Conservation (phyloP, 2,329 filamentous ascomycete genomes). For the Colletotrichum orchidophilum region DNA sequence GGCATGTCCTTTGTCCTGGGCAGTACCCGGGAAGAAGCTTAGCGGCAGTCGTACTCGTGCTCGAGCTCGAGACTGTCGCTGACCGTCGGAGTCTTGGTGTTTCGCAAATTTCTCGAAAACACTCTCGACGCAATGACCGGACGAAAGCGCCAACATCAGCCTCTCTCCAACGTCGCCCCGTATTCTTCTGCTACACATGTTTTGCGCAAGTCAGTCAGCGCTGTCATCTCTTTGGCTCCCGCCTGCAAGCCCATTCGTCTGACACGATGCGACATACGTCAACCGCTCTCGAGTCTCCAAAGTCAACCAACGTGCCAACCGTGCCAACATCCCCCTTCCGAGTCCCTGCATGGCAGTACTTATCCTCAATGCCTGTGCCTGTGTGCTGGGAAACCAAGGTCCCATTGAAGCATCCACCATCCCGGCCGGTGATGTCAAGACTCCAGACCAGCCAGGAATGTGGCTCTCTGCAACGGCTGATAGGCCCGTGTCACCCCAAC, state of each 20-base stretch:
- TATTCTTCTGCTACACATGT: conserved; percentile 16
- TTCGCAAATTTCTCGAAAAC: conserved; percentile 12
- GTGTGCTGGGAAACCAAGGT: not conserved
- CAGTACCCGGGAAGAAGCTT: not conserved
- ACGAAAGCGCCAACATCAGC: conserved; percentile 17
- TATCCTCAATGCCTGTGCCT: not conserved
- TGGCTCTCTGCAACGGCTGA: conserved; percentile 24
- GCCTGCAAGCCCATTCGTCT: not conserved
- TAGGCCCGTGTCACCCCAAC: conserved; percentile 28
- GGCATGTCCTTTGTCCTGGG: not conserved
- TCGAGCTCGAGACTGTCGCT: conserved; percentile 11
- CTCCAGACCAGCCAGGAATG: conserved; percentile 14
- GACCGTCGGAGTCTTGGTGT: not conserved
- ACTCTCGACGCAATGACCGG: not conserved
- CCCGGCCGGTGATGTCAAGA: conserved; percentile 32
- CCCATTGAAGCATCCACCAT: conserved; percentile 11
- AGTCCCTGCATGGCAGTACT: not conserved
- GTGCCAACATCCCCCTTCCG: not conserved
- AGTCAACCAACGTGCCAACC: not conserved
- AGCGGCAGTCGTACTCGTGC: not conserved
- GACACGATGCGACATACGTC: conserved; percentile 16
- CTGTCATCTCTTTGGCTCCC: conserved; percentile 11
- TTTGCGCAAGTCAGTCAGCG: conserved; percentile 15
- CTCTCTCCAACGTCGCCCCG: conserved; percentile 1
- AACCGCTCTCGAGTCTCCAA: not conserved